Evolutionary conservation across 768 basidiomycete species (phyloP), one percentile per base, ranked within the genome.

Genomic region (Kwoniella dejecticola): DNA sequence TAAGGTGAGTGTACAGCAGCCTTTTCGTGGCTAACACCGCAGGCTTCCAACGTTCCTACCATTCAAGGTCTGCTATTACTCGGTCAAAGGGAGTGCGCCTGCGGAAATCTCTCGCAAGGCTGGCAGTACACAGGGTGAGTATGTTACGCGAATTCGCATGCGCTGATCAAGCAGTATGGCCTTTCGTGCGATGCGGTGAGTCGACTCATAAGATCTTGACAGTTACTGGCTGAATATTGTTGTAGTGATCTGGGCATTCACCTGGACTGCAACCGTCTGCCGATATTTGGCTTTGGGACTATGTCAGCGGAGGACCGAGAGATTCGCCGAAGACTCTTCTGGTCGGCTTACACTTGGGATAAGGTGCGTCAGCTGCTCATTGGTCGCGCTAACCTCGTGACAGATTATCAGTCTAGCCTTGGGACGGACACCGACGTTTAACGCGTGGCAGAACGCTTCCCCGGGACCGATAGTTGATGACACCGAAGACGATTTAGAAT

Each of bases 41-140:
- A 67, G 66, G 57, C 66, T 23, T 63, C 66, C 21, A 67, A 45
- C 19, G 52, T 67, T 7, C 62, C 66, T 10, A 63, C 62, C 15
- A 67, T 67, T 3, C 66, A 67, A 44, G 66, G 62, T 3, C 40
- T 67, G n/a, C 52, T 67, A 21, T 24, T 67, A 5, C 62, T 67
- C 5, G 66, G 47, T 19, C 62, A 63, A 40, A 24, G 62, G 46
- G 66, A 67, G 38, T 63, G 66, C 45, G 47, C 57, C 4, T 59
- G 52, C 30, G 66, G 66, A 7, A 63, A 63, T 19, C 45, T 54
- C 10, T 49, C 57, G 1, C 66, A 67, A 40, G 66, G 66, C 19
- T 67, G 66, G 66, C 33, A 59, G 45, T 67, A 67, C 45, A 67
- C 66, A 29, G 66, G 66, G 63, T 65, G 38, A 30, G 63, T 56